Conservation (phyloP, 805 yeast species). For the Candida arabinofermentans region DNA sequence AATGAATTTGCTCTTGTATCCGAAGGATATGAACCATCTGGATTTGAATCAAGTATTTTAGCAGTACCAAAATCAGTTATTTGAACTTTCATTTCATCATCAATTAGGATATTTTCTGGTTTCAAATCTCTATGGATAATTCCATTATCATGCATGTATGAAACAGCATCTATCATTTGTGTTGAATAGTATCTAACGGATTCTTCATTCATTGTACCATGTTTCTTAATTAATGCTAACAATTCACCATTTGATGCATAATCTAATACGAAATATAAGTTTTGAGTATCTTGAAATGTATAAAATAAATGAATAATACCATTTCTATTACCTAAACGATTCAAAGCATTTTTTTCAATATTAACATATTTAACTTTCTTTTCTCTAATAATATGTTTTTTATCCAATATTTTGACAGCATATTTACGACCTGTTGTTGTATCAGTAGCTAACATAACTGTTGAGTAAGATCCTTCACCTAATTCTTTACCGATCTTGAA, state of each 20-base stretch:
- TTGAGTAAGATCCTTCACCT: conserved; percentile 96
- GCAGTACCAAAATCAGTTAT: conserved; percentile 88
- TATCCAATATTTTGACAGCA: conserved; percentile 75
- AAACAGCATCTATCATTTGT: conserved; percentile 69
- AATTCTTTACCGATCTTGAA: conserved; percentile 81
- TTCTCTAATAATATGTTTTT: conserved; percentile 73
- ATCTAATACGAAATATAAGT: conserved; percentile 70
- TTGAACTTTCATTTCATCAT: conserved; percentile 55
- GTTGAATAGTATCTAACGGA: conserved; percentile 66
- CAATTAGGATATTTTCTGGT: conserved; percentile 76
- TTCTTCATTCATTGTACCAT: conserved; percentile 68
- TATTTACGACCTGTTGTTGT: conserved; percentile 55
- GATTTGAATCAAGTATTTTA: conserved; percentile 54
- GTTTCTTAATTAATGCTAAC: conserved; percentile 59
- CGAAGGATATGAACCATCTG: conserved; percentile 53
- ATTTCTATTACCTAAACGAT: conserved; percentile 54
- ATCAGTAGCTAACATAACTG: conserved; percentile 86
- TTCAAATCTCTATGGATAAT: conserved; percentile 78
- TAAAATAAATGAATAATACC: conserved; percentile 69
- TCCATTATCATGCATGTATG: conserved; percentile 70
- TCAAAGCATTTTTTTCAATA: conserved; percentile 76
- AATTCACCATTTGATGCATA: conserved; percentile 80
- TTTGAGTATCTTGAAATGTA: conserved; percentile 75
- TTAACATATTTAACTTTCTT: conserved; percentile 83
- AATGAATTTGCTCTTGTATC: conserved; percentile 73